phyloP scores from a whole-genome alignment of 768 basidiomycete genomes.

The Leccinum ochraceum region DNA sequence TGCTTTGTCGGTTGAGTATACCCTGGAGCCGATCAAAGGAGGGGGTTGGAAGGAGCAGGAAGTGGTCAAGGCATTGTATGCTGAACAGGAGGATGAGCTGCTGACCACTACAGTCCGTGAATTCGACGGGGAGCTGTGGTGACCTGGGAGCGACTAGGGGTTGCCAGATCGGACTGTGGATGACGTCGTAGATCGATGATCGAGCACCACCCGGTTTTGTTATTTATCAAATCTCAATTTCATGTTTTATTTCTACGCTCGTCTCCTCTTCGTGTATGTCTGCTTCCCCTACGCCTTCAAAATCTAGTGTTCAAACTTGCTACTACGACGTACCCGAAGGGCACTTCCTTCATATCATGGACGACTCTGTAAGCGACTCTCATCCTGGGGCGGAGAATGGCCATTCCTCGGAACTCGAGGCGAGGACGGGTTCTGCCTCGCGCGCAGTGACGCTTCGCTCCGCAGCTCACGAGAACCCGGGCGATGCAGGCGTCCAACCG shows the following conservation, averaged over 20 bases:
- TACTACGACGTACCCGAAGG: conserved; percentile 50
- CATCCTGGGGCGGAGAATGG: conserved; percentile 7
- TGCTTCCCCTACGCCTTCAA: conserved; percentile 14
- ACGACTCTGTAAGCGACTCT: not conserved
- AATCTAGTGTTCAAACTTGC: conserved; percentile 35
- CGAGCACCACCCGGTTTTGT: conserved; percentile 7
- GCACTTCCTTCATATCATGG: conserved; percentile 17
- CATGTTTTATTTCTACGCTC: conserved; percentile 1
- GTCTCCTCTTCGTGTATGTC: conserved; percentile 14
- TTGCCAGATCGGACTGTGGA: conserved; percentile 7
- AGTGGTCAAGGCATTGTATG: conserved; percentile 37
- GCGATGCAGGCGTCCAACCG: not conserved
- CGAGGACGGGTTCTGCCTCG: not conserved
- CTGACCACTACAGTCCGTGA: conserved; percentile 28
- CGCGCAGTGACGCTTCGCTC: not conserved
- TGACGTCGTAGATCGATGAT: conserved; percentile 17
- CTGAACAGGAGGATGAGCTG: conserved; percentile 33
- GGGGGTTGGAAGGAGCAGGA: conserved; percentile 39
- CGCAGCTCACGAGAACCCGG: conserved; percentile 1
- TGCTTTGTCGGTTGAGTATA: conserved; percentile 85
- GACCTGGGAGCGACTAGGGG: conserved; percentile 15
- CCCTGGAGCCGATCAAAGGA: conserved; percentile 58
- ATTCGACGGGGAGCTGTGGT: conserved; percentile 26
- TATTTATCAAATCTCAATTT: conserved; percentile 25
- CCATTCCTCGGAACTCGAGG: not conserved